These are phyloP conservation scores for Tylopilus sp. DNA, from an alignment of 1,284 basidiomycete genomes.

Conservation along the genomic window DNA sequence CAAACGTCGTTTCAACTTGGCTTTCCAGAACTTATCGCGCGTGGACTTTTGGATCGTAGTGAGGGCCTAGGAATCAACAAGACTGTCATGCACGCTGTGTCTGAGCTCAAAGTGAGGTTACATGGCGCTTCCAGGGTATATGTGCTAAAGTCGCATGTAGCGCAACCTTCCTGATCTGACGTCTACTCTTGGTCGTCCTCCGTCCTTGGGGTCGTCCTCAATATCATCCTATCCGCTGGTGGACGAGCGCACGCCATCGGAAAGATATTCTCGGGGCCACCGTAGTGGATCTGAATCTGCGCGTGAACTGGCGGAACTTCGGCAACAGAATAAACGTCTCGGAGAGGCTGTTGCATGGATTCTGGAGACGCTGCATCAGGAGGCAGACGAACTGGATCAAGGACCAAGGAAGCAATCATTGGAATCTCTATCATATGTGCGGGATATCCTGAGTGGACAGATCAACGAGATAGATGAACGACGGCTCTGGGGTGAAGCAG, in stretches of 20 bases:
- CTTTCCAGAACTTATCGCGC: slow-evolving; percentile 65
- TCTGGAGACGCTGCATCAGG: slow-evolving; percentile 54
- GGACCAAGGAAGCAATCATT: slow-evolving; percentile 60
- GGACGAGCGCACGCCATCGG: slow-evolving; percentile 53
- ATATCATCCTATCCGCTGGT: slow-evolving; percentile 54
- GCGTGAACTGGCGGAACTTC: slow-evolving; percentile 51
- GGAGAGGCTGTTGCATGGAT: slow-evolving; percentile 68
- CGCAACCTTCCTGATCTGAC: slow-evolving; percentile 78
- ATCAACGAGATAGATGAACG: slow-evolving; percentile 56
- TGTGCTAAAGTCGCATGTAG: slow-evolving; percentile 37
- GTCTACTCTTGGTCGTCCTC: slow-evolving; percentile 55
- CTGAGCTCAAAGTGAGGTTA: slow-evolving; percentile 58
- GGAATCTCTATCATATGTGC: slow-evolving; percentile 67
- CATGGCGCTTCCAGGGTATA: neutral
- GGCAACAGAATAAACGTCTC: slow-evolving; percentile 51
- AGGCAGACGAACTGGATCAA: slow-evolving; percentile 39
- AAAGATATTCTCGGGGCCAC: slow-evolving; percentile 62
- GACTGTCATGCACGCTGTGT: slow-evolving; percentile 70
- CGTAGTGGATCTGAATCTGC: slow-evolving; percentile 63
- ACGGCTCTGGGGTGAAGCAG: slow-evolving; percentile 54
- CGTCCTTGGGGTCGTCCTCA: slow-evolving; percentile 41
- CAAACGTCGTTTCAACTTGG: slow-evolving; percentile 44
- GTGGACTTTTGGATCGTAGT: slow-evolving; percentile 66
- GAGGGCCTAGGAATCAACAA: slow-evolving; percentile 78
- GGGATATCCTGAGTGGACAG: slow-evolving; percentile 61